Percentiles rank a stretch among this genome's conserved stretches.
phyloP scores from a whole-genome alignment of 805 yeast genomes.

The Pichia nanzhaoensis region DNA sequence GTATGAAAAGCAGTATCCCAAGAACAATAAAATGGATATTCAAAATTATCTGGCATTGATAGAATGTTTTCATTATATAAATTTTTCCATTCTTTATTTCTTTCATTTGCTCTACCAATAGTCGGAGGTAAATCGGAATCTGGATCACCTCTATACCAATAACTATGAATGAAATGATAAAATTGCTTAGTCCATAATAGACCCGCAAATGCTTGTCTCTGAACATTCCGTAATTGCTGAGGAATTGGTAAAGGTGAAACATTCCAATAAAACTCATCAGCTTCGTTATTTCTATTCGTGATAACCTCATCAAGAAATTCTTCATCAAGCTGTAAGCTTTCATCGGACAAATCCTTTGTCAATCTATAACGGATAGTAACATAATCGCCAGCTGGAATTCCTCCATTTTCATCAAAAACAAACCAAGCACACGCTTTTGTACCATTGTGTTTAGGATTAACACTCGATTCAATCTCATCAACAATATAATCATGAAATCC shows the following conservation, averaged over 20 bases:
- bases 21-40: slow-evolving; percentile 91
- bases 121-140: slow-evolving; percentile 69
- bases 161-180: slow-evolving; percentile 76
- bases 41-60: slow-evolving; percentile 93
- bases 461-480: slow-evolving; percentile 48
- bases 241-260: slow-evolving; percentile 79
- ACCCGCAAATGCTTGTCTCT: slow-evolving; percentile 93
- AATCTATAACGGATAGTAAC: slow-evolving; percentile 79
- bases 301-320: slow-evolving; percentile 64
- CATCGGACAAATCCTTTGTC: slow-evolving; percentile 27
- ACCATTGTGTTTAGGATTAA: slow-evolving; percentile 67
- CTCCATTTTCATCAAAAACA: slow-evolving; percentile 66
- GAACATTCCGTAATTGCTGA: slow-evolving; percentile 72
- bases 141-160: slow-evolving; percentile 87
- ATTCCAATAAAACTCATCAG: slow-evolving; percentile 89
- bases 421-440: slow-evolving; percentile 86
- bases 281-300: slow-evolving; percentile 72
- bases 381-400: slow-evolving; percentile 80
- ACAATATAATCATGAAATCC: slow-evolving; percentile 85
- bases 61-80: slow-evolving; percentile 80
- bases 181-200: slow-evolving; percentile 90
- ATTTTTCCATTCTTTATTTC: slow-evolving; percentile 87
- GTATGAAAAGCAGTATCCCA: slow-evolving; percentile 98
- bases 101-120: slow-evolving; percentile 72
- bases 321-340: slow-evolving; percentile 50